Conservation (phyloP, 2,329 filamentous ascomycete species). For the Catunica adiposa region DNA sequence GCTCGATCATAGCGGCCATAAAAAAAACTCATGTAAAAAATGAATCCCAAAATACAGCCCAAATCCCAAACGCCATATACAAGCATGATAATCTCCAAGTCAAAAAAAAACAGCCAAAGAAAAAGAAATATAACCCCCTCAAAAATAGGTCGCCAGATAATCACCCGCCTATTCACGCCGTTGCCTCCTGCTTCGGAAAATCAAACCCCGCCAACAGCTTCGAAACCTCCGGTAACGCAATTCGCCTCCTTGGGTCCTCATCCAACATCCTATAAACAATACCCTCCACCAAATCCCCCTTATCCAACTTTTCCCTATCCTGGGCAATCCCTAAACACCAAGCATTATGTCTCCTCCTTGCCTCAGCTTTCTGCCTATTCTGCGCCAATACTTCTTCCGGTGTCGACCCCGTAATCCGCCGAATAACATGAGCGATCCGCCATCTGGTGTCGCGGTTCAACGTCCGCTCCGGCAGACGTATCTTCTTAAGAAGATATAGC, state of each 20-base stretch:
- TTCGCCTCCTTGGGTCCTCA: neutral
- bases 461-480: conserved; percentile 33
- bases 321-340: neutral
- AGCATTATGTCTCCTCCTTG: neutral
- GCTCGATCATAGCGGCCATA: too few relatives aligned
- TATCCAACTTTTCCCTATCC: neutral
- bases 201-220: neutral
- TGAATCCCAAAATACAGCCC: neutral
- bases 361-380: neutral
- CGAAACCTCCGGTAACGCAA: neutral
- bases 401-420: neutral
- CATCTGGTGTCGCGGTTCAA: neutral
- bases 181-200: neutral
- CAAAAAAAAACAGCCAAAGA: too few relatives aligned
- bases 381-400: neutral
- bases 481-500: conserved; percentile 41
- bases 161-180: neutral
- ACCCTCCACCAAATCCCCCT: neutral
- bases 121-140: too few relatives aligned
- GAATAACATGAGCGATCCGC: too few relatives aligned
- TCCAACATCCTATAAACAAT: conserved; percentile 9
- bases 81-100: too few relatives aligned
- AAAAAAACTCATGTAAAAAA: neutral
- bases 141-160: too few relatives aligned
- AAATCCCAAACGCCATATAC: neutral